Base-by-base conservation (phyloP, 83 land plant genomes). In the Isoetes engelmannii region DNA sequence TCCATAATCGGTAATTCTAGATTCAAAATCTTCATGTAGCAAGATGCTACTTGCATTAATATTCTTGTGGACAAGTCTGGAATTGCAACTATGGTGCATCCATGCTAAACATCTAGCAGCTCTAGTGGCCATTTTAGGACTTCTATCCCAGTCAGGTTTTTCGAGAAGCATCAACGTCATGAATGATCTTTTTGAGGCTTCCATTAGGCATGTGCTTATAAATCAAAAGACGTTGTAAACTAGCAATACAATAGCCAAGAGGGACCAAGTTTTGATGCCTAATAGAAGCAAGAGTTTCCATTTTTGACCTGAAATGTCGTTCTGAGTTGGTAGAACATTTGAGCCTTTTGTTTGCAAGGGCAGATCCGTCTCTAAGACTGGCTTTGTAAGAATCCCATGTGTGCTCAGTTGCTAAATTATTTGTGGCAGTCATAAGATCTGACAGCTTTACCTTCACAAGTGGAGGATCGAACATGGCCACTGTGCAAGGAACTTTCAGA, bases 341-440 rank as follows among this genome's bases (percentile, higher is more conserved):
- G 44, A 80, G 69, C 45, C 81, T 48, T 57, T 80, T 80, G 20
- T 77, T 63, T 7, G 83, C 69, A 45, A 80, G 12, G 45, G 72
- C 62, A 10, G 77, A 72, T 4, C 83, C 81, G 12, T 80, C 83
- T 5, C 12, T 61, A 7, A 80, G 65, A 3, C 19, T 51, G n/a
- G 69, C 83, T 55, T 69, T 67, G 77, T 72, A 80, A n/a, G 72
- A 8, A 0, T 51, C 58, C 0, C 83, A 81, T 0, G 77, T 72
- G 4, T 76, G 48, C 4, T 72, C 75, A 59, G 72, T 61, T 43
- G 82, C 63, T 17, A 80, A 80, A 21, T 51, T 54, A 17, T 49
- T n/a, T 5, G 80, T 76, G 44, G 83, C 83, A 4, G 63, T 81
- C 72, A 72, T 57, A 12, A 80, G 76, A 44, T 77, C 76, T 8